Percentiles rank a stretch among this genome's conserved stretches.
Evolutionary conservation across 2,329 filamentous ascomycete species (phyloP).

Genomic region (Byssothecium circinans): DNA sequence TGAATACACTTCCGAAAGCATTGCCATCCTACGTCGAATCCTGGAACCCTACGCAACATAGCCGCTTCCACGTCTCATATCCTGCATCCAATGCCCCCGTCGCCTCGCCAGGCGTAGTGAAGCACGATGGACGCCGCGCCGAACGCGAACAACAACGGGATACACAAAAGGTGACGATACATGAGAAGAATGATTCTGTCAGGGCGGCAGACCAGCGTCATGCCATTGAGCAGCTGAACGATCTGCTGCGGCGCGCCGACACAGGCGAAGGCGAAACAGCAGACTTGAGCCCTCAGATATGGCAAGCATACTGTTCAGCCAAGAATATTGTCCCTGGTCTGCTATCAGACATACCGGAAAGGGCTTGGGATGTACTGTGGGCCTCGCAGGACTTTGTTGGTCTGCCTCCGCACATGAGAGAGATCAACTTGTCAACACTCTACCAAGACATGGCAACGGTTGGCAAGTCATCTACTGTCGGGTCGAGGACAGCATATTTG

Average conservation of each 20-base stretch:
- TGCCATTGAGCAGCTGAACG: slow-evolving; percentile 16
- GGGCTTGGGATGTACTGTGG: slow-evolving; percentile 43
- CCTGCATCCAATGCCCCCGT: slow-evolving; percentile 1
- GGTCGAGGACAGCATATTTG: slow-evolving; percentile 26
- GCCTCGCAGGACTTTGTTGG: slow-evolving; percentile 19
- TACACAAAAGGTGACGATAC: slow-evolving; percentile 3
- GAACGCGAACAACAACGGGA: slow-evolving; percentile 16
- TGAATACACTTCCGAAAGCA: slow-evolving; percentile 27
- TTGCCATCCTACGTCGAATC: slow-evolving; percentile 23
- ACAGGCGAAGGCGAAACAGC: neutral
- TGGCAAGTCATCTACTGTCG: slow-evolving; percentile 18
- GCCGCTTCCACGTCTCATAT: neutral
- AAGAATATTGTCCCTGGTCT: slow-evolving; percentile 22
- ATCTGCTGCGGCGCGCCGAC: slow-evolving; percentile 14
- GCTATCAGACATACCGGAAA: slow-evolving; percentile 20
- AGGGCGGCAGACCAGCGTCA: neutral
- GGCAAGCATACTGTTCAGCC: slow-evolving; percentile 34
- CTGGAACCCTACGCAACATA: slow-evolving; percentile 34
- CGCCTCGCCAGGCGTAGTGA: neutral
- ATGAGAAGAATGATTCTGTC: neutral
- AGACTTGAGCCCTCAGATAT: slow-evolving; percentile 17
- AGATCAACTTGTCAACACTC: slow-evolving; percentile 25
- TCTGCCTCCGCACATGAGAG: slow-evolving; percentile 16
- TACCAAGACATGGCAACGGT: slow-evolving; percentile 30
- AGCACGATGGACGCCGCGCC: slow-evolving; percentile 2